phyloP scores from a whole-genome alignment of 768 basidiomycete species.

The Saitozyma sp. region DNA sequence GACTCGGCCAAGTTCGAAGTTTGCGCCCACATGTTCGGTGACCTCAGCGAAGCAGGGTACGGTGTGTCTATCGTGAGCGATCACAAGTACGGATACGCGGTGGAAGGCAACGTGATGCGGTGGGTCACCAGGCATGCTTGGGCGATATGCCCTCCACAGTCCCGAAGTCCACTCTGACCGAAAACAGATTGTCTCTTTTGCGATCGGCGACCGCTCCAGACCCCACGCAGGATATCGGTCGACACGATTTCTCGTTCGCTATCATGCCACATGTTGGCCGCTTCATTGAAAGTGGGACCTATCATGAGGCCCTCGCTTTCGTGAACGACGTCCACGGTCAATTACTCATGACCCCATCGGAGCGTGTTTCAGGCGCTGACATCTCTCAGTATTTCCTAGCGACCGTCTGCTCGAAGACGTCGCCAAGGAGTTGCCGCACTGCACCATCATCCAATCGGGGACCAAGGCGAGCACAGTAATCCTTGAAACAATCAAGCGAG shows the following conservation, averaged over 20 bases:
- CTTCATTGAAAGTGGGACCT: no score
- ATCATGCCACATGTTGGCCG: conserved; percentile 69
- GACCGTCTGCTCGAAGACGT: no score
- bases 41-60: conserved; percentile 68
- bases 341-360: no score
- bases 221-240: conserved; percentile 19
- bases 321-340: no score
- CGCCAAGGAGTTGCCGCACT: background rate
- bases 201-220: conserved; percentile 71
- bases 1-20: conserved; percentile 77
- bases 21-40: conserved; percentile 74
- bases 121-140: background rate
- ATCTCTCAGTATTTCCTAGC: conserved; percentile 2
- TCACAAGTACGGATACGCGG: conserved; percentile 84
- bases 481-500: conserved; percentile 90
- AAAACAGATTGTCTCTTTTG: conserved; percentile 67
- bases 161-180: background rate
- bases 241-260: conserved; percentile 79
- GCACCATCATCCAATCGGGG: background rate
- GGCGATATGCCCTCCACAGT: background rate
- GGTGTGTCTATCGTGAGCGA: conserved; percentile 89
- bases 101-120: conserved; percentile 70
- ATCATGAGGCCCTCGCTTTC: no score
- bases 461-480: conserved; percentile 64
- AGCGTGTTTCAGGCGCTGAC: no score